A percentile compares a stretch with the other conserved stretches of the same genome.
These are phyloP conservation scores for Xylariales sp. DNA, from an alignment of 2,329 filamentous ascomycete genomes.

Conservation along the genomic window DNA sequence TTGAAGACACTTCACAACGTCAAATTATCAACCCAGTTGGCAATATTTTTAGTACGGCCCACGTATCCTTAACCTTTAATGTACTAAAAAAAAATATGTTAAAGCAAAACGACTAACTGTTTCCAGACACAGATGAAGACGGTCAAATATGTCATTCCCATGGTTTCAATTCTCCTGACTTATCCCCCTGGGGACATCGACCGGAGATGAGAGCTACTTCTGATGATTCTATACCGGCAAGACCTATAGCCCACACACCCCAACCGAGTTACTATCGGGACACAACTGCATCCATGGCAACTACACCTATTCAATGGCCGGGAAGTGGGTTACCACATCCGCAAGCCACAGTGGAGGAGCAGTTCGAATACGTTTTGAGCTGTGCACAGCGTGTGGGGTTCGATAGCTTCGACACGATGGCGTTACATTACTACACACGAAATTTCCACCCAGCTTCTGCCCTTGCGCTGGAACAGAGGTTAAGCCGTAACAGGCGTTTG, in stretches of 20 bases:
- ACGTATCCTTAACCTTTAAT: too few relatives aligned
- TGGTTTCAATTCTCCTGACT: slow-evolving; percentile 6
- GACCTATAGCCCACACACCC: background rate
- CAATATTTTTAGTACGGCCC: slow-evolving; percentile 15
- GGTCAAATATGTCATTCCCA: slow-evolving; percentile 1
- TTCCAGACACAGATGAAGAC: slow-evolving; percentile 8
- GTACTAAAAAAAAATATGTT: background rate
- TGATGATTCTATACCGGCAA: background rate
- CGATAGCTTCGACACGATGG: slow-evolving; percentile 28
- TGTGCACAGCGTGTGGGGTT: slow-evolving; percentile 29
- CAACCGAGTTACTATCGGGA: slow-evolving; percentile 1
- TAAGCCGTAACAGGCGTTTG: slow-evolving; percentile 20
- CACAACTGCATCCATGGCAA: background rate
- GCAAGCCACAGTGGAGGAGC: slow-evolving; percentile 24
- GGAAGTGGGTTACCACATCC: background rate
- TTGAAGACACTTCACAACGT: background rate
- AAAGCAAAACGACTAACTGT: background rate
- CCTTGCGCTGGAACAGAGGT: slow-evolving; percentile 18
- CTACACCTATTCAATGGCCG: slow-evolving; percentile 6
- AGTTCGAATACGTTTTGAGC: slow-evolving; percentile 25
- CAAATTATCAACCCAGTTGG: background rate
- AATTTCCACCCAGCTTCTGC: slow-evolving; percentile 24
- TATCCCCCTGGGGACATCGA: slow-evolving; percentile 16
- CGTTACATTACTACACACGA: slow-evolving; percentile 26
- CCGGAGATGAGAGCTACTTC: background rate